Evolutionary conservation across 73 alveolate species (phyloP).

Genomic region (Symbiodinium pilosum): DNA sequence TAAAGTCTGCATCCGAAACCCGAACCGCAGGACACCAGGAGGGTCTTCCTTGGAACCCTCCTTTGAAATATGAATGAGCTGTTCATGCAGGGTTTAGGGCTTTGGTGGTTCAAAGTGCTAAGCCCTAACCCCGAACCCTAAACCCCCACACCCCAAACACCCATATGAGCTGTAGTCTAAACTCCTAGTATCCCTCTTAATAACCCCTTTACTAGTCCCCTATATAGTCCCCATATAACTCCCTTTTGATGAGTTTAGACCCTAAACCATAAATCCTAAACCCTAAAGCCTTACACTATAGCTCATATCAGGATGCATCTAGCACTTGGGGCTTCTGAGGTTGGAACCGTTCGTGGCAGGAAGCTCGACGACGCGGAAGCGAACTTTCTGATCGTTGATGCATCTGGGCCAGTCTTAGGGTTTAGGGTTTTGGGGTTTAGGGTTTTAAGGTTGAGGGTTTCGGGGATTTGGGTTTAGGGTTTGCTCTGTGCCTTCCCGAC

Average conservation of each 20-base stretch:
- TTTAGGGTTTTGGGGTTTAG: not conserved
- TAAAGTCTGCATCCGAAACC: too few species aligned
- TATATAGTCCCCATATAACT: too few species aligned
- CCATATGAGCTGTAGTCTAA: not conserved
- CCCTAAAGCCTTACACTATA: not conserved
- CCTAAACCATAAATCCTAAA: not conserved
- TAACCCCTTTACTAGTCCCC: too few species aligned
- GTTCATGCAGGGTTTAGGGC: too few species aligned
- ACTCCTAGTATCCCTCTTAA: too few species aligned
- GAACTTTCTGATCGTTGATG: constrained; percentile 62
- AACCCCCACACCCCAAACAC: not conserved
- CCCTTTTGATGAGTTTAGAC: too few species aligned
- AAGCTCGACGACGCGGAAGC: constrained; percentile 48
- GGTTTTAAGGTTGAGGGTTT: not conserved
- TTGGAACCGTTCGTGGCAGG: constrained; percentile 65
- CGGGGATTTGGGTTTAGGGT: not conserved
- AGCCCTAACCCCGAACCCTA: not conserved
- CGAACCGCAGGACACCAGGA: not conserved
- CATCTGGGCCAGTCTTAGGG: not conserved
- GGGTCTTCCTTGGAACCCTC: too few species aligned
- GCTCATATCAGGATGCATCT: too few species aligned
- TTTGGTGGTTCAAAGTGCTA: too few species aligned
- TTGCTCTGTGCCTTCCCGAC: too few species aligned
- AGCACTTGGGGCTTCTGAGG: not conserved
- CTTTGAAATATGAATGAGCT: too few species aligned